A percentile compares a stretch with the other conserved stretches of the same genome.
Conservation (phyloP, 306 rosid genomes). For the Glycyrrhiza uralensis region DNA sequence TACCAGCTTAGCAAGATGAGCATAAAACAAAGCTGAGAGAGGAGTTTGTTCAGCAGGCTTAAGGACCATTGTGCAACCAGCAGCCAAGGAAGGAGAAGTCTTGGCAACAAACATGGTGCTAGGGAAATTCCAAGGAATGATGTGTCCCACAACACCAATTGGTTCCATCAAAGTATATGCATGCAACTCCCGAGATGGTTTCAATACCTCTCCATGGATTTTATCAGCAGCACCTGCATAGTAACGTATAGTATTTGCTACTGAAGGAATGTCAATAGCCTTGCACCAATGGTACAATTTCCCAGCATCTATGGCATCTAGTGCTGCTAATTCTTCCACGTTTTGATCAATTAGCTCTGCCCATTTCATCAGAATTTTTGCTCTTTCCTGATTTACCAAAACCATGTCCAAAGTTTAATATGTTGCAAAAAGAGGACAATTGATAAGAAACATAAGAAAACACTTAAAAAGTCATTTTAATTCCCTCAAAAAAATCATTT, state of each 20-base stretch:
- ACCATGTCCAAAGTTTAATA: not conserved
- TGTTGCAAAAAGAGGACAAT: not conserved
- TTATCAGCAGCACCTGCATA: conserved; percentile 95
- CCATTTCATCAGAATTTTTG: conserved; percentile 52
- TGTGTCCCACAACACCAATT: conserved; percentile 79
- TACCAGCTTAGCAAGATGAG: conserved; percentile 77
- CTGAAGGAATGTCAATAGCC: conserved; percentile 47
- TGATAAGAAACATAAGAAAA: not conserved
- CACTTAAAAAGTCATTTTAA: too few relatives aligned
- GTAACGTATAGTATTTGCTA: conserved; percentile 47
- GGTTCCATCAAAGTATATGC: conserved; percentile 79
- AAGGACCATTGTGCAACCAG: conserved; percentile 82
- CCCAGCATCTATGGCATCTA: conserved; percentile 74
- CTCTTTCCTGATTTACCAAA: conserved; percentile 56
- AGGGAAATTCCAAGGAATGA: conserved; percentile 93
- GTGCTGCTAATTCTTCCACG: conserved; percentile 59
- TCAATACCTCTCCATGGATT: conserved; percentile 72
- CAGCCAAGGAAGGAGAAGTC: conserved; percentile 74
- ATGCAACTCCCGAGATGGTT: conserved; percentile 44
- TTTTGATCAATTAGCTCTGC: conserved; percentile 66
- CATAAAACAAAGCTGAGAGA: conserved; percentile 74
- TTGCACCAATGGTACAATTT: conserved; percentile 44
- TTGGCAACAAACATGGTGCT: conserved; percentile 46
- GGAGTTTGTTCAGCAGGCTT: conserved; percentile 96
- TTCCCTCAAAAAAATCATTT: not conserved